These are phyloP conservation scores for Globisporangium camurandrum DNA, from an alignment of 352 stramenopile genomes.

Conservation along the genomic window DNA sequence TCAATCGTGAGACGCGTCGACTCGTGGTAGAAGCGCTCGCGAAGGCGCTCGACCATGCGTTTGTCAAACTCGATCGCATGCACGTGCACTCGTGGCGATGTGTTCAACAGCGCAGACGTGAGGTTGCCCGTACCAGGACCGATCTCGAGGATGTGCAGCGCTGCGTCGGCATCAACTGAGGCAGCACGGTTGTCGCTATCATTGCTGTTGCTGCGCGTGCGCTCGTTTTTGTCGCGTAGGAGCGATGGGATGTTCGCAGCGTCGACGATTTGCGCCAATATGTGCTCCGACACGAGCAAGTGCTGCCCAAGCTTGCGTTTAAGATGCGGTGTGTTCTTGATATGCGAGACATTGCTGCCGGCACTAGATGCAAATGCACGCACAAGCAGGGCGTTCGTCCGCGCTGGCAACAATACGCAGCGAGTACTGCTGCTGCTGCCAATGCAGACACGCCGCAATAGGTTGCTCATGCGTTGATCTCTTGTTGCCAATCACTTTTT, in stretches of 20 bases:
- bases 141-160: conserved; percentile 73
- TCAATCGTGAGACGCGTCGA: conserved; percentile 22
- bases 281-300: conserved; percentile 54
- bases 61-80: conserved; percentile 69
- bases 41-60: conserved; percentile 65
- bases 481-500: too few species aligned
- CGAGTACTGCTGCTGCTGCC: too few species aligned
- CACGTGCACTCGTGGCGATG: conserved; percentile 37
- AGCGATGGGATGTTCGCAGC: conserved; percentile 38
- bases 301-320: conserved; percentile 83
- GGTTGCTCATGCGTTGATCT: too few species aligned
- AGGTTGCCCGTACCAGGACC: conserved; percentile 81
- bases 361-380: not conserved
- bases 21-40: conserved; percentile 44
- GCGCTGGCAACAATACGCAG: too few species aligned
- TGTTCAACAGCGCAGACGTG: conserved; percentile 61
- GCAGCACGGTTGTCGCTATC: not conserved
- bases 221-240: conserved; percentile 15
- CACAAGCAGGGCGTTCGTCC: too few species aligned
- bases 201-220: not conserved
- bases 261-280: conserved; percentile 59
- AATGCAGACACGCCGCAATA: too few species aligned
- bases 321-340: conserved; percentile 55
- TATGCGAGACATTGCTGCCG: conserved; percentile 27
- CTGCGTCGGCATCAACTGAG: not conserved